Base-by-base conservation (phyloP, 1,284 basidiomycete genomes). In the Kwoniella shivajii region DNA sequence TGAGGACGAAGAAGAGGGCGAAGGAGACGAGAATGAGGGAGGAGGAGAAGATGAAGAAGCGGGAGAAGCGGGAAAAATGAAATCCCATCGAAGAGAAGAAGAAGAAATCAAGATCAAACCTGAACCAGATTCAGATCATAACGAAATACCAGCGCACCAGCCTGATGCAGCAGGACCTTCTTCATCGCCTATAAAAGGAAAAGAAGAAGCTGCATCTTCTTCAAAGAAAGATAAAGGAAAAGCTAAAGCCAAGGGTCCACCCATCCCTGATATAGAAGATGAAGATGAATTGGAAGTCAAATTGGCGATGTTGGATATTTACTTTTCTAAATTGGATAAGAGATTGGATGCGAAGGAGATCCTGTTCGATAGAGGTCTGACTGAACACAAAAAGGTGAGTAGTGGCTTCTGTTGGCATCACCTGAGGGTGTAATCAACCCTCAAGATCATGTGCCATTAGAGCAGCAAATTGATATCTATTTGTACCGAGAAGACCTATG, bases 351-450 rank as follows among this genome's bases (percentile, higher is more conserved):
- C 84, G 39, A 99, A 98, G 78, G 85, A 86, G n/a, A 79, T 98
- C 58, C 90, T 99, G 74, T 95, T 94, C 71, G 90, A 98, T 70
- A 83, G 95, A 50, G 92, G 92, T 1, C 78, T 99, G 57, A 81
- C 96, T 43, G 93, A 97, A 69, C 92, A 95, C 75, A 96, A 94
- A 77, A 90, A 91, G 85, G 92, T 92, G 65, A 57, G 79, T 66
- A 53, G 38, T 6, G 22, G n/a, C 41, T 43, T 16, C 22, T n/a
- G n/a, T n/a, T n/a, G n/a, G n/a, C n/a, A n/a, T n/a, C n/a, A n/a
- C n/a, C n/a, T n/a, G n/a, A n/a, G n/a, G n/a, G n/a, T n/a, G n/a
- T n/a, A n/a, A n/a, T n/a, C n/a, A n/a, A n/a, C n/a, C n/a, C n/a
- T n/a, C n/a, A n/a, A n/a, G n/a, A n/a, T n/a, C n/a, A n/a, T n/a